Conservation (phyloP, 495 filamentous ascomycete genomes). For the Penicillium coprophilum region DNA sequence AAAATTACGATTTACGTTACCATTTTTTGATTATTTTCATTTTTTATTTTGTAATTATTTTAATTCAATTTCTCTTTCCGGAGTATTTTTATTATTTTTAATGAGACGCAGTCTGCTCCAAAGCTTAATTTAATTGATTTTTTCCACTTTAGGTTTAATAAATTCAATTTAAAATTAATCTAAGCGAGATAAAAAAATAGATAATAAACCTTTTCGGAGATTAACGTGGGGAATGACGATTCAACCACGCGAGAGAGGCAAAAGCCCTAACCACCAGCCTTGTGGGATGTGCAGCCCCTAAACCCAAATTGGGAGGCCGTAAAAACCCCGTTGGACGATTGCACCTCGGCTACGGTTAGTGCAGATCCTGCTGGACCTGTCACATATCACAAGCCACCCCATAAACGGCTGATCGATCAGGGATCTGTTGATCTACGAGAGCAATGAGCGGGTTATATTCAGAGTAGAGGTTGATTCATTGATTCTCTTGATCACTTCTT, state of each 20-base stretch:
- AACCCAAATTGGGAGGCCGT: conserved; percentile 26
- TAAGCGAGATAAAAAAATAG: neutral
- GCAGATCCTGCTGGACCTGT: conserved; percentile 39
- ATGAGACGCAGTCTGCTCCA: conserved; percentile 36
- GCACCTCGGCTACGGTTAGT: conserved; percentile 32
- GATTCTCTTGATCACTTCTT: neutral
- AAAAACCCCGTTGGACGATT: conserved; percentile 25
- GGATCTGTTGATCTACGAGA: conserved; percentile 21
- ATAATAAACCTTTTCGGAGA: conserved; percentile 23
- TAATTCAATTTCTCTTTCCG: conserved; percentile 9
- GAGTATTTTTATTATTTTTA: conserved; percentile 1
- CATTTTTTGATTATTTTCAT: conserved; percentile 9
- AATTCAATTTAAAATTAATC: conserved; percentile 10
- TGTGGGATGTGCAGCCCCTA: conserved; percentile 17
- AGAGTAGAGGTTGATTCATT: neutral
- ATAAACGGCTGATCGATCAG: conserved; percentile 33
- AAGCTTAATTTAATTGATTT: conserved; percentile 44
- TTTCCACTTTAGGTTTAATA: conserved; percentile 9
- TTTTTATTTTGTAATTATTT: conserved; percentile 3
- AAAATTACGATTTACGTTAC: conserved; percentile 13
- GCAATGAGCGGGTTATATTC: neutral
- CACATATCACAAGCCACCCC: conserved; percentile 27
- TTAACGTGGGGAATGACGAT: conserved; percentile 34
- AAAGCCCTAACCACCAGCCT: conserved; percentile 8
- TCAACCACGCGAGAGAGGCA: conserved; percentile 19